Evolutionary conservation across 73 alveolate species (phyloP).

Genomic region (Tetrahymena thermophila): DNA sequence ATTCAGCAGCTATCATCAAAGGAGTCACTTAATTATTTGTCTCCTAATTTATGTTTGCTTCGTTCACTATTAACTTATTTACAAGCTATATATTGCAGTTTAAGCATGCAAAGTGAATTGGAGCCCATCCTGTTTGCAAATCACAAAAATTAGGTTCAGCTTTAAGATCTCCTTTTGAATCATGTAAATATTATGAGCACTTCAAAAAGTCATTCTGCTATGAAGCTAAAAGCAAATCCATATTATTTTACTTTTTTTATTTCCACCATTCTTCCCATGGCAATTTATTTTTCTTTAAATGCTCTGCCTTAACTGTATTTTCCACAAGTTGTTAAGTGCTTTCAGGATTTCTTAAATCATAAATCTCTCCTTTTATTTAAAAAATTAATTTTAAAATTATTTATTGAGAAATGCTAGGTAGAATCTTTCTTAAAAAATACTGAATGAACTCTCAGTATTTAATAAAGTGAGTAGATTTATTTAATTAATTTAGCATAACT

Average conservation of each 20-base stretch:
- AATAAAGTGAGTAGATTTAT: not conserved
- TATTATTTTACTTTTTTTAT: slow-evolving; percentile 19
- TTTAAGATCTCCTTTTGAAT: slow-evolving; percentile 11
- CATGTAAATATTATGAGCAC: slow-evolving; percentile 6
- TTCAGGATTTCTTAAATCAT: not conserved
- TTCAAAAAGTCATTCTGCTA: slow-evolving; percentile 5
- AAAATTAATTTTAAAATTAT: not conserved
- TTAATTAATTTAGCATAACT: not conserved
- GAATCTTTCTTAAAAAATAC: not conserved
- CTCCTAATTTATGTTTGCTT: not conserved
- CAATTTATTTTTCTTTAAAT: slow-evolving; percentile 14
- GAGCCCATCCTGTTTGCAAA: slow-evolving; percentile 12
- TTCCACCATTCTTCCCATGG: slow-evolving; percentile 47
- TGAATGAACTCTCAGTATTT: not conserved
- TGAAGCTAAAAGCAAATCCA: not conserved
- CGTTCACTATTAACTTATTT: not conserved
- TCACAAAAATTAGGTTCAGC: slow-evolving; percentile 32
- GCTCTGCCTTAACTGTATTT: not conserved
- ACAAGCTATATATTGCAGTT: not conserved
- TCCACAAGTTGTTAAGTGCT: not conserved
- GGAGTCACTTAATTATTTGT: not conserved
- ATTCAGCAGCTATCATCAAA: not conserved
- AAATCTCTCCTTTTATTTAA: not conserved
- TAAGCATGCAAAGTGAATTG: slow-evolving; percentile 22
- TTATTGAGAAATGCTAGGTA: not conserved